Base-by-base conservation (phyloP, 305 asterid species). In the Rubia balearica region DNA sequence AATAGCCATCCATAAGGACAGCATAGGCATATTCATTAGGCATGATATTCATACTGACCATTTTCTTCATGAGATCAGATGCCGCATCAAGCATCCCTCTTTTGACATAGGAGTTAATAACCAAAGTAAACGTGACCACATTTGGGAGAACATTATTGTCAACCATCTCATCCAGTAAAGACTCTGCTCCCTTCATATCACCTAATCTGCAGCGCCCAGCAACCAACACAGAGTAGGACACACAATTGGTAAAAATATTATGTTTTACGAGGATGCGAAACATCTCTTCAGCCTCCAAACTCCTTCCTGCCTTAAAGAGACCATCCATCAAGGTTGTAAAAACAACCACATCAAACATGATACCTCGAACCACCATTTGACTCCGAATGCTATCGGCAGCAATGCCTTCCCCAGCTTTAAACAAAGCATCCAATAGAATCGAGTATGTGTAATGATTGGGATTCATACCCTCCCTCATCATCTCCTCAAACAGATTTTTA, bases 331-430 rank as follows among this genome's bases (percentile, higher is more conserved):
- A 80, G 74, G 81, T 75, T 55, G 97, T 87, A 38, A 87, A 82
- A 38, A 81, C 76, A 60, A 90, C 97, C 73, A 82, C 87, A 80
- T 93, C 96, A 65, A 85, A 90, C 48, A 76, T 42, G 76, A 89
- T 80, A 61, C 97, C 97, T 51, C 86, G 86, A 75, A 88, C 90
- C 75, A 93, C 89, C 95, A 90, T 86, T 82, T 88, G 97, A 75
- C 92, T 76, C 77, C 71, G 90, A 81, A 90, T 76, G 84, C 78
- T 83, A 77, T 75, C 76, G 69, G 96, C 98, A 72, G 83, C 82
- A 81, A 77, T 78, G 53, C 55, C 79, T 73, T 83, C 73, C 73
- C 83, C 79, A 57, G 74, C 74, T 80, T 88, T 87, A 61, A 87
- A 81, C 64, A 84, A 77, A 78, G 74, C 82, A 79, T 90, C 89